phyloP scores from a whole-genome alignment of 1,284 basidiomycete genomes.

The Cystobasidium slooffiae region DNA sequence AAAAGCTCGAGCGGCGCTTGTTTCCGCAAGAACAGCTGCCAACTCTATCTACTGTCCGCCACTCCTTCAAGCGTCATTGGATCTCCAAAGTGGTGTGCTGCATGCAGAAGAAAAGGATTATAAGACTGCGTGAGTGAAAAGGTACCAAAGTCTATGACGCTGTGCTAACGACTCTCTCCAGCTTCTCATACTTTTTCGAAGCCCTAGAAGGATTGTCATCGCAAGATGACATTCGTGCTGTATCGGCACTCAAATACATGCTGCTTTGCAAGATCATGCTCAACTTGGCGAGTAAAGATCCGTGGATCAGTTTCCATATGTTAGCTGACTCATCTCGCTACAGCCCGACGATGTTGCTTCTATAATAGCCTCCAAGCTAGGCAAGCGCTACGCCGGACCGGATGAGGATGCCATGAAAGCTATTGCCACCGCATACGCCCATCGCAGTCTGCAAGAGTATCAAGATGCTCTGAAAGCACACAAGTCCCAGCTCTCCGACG shows the following conservation, averaged over 20 bases:
- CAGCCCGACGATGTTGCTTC: slow-evolving; percentile 91
- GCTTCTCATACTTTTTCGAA: slow-evolving; percentile 96
- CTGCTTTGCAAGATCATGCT: slow-evolving; percentile 97
- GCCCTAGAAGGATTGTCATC: slow-evolving; percentile 86
- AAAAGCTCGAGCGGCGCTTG: slow-evolving; percentile 94
- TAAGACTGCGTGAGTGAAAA: slow-evolving; percentile 68
- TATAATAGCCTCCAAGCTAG: slow-evolving; percentile 83
- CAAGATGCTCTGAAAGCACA: slow-evolving; percentile 86
- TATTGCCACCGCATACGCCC: slow-evolving; percentile 89
- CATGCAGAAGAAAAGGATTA: slow-evolving; percentile 99
- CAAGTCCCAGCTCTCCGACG: slow-evolving; percentile 85
- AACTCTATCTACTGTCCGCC: slow-evolving; percentile 99
- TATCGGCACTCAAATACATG: slow-evolving; percentile 96
- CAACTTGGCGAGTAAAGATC: slow-evolving; percentile 69
- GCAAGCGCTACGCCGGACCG: slow-evolving; percentile 74
- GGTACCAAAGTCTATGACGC: not conserved
- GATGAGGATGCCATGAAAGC: slow-evolving; percentile 96
- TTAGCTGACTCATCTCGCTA: slow-evolving; percentile 9
- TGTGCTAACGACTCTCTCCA: slow-evolving; percentile 42
- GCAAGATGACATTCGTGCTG: slow-evolving; percentile 64
- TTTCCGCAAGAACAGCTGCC: slow-evolving; percentile 89
- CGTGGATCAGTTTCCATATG: not conserved
- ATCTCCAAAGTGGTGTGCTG: slow-evolving; percentile 87
- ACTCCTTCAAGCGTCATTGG: slow-evolving; percentile 84
- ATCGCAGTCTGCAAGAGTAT: slow-evolving; percentile 85